Conservation (phyloP, 208 protist species). For the Leishmania tarentolae region DNA sequence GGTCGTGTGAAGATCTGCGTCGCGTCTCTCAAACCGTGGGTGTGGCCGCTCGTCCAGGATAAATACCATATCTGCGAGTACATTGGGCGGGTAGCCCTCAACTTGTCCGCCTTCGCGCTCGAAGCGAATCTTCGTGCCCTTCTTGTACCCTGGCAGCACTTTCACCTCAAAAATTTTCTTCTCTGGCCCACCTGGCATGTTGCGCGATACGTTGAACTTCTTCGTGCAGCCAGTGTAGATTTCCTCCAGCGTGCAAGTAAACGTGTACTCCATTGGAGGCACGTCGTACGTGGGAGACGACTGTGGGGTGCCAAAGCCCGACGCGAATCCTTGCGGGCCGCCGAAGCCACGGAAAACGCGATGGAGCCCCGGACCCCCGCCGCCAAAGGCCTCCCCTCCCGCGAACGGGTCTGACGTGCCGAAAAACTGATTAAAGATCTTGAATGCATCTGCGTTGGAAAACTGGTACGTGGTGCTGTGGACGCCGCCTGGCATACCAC, state of each 20-base stretch:
- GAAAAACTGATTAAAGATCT: conserved; percentile 88
- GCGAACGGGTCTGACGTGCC: conserved; percentile 87
- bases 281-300: conserved; percentile 79
- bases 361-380: conserved; percentile 78
- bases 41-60: conserved; percentile 95
- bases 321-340: conserved; percentile 71
- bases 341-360: conserved; percentile 84
- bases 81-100: conserved; percentile 85
- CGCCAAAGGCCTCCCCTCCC: conserved; percentile 84
- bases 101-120: conserved; percentile 83
- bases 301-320: conserved; percentile 87
- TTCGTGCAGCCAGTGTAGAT: conserved; percentile 96
- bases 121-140: conserved; percentile 97
- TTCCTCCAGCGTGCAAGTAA: conserved; percentile 96
- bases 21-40: conserved; percentile 85
- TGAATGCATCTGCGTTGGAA: conserved; percentile 80
- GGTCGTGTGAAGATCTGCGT: conserved; percentile 83
- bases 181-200: conserved; percentile 71
- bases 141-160: conserved; percentile 96
- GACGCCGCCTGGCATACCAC: conserved; percentile 48
- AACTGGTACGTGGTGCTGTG: conserved; percentile 60
- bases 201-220: conserved; percentile 93
- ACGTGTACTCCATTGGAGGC: conserved; percentile 88
- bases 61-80: conserved; percentile 96
- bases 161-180: conserved; percentile 93